phyloP scores from a whole-genome alignment of 169 alveolate species.

The Plasmodium ovale region DNA sequence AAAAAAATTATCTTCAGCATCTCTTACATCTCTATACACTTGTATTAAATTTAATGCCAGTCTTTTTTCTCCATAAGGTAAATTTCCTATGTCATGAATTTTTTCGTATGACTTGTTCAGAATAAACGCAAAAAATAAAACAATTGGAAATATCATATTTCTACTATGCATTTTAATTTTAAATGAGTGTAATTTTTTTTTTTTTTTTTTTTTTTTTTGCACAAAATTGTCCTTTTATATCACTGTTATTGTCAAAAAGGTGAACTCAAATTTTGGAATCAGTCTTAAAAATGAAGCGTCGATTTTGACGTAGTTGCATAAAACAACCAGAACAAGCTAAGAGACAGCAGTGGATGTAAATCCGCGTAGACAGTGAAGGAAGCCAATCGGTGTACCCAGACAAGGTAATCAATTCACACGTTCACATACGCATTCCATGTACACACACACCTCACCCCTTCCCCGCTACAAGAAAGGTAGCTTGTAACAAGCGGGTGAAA shows the following conservation, averaged over 20 bases:
- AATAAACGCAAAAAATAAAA: neutral
- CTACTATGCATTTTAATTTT: neutral
- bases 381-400: no score
- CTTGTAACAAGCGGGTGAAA: neutral
- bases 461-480: no score
- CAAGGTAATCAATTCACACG: no score
- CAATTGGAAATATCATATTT: neutral
- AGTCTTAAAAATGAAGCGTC: neutral
- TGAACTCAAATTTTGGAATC: neutral
- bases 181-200: neutral
- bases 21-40: slow-evolving; percentile 18
- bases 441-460: no score
- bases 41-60: slow-evolving; percentile 35
- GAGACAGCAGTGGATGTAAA: no score
- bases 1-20: slow-evolving; percentile 26
- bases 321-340: neutral
- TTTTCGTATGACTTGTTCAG: neutral
- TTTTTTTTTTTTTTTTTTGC: neutral
- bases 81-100: slow-evolving; percentile 6
- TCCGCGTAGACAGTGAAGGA: no score
- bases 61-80: slow-evolving; percentile 13
- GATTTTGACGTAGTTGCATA: neutral
- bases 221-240: neutral
- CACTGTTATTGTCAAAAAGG: neutral
- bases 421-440: no score